phyloP scores from a whole-genome alignment of 257 asterid species.

The Solanum stenotomum region DNA sequence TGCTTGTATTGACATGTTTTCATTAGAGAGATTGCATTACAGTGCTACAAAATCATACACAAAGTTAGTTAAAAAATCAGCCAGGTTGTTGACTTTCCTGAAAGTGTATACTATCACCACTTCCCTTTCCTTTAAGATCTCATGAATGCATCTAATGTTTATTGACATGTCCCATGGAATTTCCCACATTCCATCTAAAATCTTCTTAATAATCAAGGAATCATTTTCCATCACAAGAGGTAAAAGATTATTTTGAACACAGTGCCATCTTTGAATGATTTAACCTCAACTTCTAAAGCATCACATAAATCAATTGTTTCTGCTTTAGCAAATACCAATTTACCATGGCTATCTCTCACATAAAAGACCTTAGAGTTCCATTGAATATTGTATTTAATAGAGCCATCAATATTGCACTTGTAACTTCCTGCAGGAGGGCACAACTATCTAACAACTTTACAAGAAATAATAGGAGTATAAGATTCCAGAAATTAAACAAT shows the following conservation, averaged over 20 bases:
- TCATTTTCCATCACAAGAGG: not conserved
- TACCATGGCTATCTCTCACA: not conserved
- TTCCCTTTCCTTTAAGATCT: not conserved
- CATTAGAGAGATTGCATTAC: no score
- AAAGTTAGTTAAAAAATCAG: no score
- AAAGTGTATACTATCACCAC: not conserved
- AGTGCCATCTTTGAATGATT: not conserved
- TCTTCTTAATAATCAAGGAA: no score
- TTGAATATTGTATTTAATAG: no score
- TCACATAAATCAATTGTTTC: not conserved
- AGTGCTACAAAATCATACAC: no score
- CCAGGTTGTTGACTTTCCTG: not conserved
- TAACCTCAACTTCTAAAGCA: not conserved
- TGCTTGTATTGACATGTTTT: no score
- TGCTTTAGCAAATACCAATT: not conserved
- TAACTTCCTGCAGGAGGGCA: not conserved
- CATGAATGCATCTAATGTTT: not conserved
- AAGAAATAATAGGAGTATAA: no score
- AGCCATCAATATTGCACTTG: not conserved
- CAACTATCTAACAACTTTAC: not conserved
- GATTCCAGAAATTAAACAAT: no score
- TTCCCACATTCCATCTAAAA: not conserved
- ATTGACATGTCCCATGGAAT: no score
- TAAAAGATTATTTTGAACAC: not conserved
- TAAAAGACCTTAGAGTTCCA: no score